These are phyloP conservation scores for Podaxis sp. DNA, from an alignment of 768 basidiomycete species.

Conservation along the genomic window DNA sequence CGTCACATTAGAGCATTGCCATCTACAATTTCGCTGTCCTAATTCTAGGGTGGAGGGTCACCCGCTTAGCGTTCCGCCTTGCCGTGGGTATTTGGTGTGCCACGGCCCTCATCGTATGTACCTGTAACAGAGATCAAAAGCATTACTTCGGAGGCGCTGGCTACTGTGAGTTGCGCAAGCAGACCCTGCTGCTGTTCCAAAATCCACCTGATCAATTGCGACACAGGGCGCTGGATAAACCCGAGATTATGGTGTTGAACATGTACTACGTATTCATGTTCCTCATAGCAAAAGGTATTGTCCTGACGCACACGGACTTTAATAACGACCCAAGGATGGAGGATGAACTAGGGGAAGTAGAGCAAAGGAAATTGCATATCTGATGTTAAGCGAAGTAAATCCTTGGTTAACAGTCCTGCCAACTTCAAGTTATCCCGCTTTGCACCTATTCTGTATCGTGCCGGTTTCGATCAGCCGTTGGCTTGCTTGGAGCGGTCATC, in stretches of 20 bases:
- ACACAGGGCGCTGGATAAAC: conserved; percentile 50
- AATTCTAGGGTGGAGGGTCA: conserved; percentile 33
- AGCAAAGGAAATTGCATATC: conserved; percentile 29
- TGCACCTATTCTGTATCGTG: conserved; percentile 36
- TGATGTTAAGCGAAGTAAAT: conserved; percentile 27
- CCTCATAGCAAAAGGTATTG: conserved; percentile 33
- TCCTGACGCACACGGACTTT: conserved; percentile 27
- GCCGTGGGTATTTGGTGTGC: conserved; percentile 37
- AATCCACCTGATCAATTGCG: neutral
- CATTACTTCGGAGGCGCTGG: conserved; percentile 38
- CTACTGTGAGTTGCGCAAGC: conserved; percentile 27
- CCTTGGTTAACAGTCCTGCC: neutral
- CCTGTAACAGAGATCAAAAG: conserved; percentile 30
- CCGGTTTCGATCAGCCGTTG: conserved; percentile 40
- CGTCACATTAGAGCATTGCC: conserved; percentile 35
- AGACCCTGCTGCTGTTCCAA: neutral
- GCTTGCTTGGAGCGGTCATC: conserved; percentile 23
- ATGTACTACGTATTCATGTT: conserved; percentile 41
- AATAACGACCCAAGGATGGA: conserved; percentile 6
- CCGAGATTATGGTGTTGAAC: conserved; percentile 26
- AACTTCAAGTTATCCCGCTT: conserved; percentile 36
- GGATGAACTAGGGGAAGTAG: conserved; percentile 21
- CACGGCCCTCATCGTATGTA: conserved; percentile 32
- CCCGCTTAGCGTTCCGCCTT: conserved; percentile 26
- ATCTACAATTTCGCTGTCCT: conserved; percentile 47